A percentile compares a stretch with the other conserved stretches of the same genome.
Evolutionary conservation across 257 asterid species (phyloP).

Genomic region (Primulina eburnea): DNA sequence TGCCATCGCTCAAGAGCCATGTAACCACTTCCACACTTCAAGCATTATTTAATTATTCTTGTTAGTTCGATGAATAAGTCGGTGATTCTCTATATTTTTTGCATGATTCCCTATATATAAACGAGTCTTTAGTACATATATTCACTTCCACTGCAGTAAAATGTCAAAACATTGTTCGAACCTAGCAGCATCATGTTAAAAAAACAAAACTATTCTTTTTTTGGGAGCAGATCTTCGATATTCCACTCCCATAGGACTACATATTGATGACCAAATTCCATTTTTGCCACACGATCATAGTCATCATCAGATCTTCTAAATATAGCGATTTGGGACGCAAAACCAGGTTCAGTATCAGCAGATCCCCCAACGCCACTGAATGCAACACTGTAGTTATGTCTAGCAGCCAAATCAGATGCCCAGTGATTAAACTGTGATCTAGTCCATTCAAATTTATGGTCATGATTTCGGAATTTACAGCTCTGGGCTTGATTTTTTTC

Average conservation of each 20-base stretch:
- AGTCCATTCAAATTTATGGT: conserved; percentile 97
- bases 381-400: conserved; percentile 58
- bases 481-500: conserved; percentile 50
- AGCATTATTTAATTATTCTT: no score
- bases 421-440: conserved; percentile 69
- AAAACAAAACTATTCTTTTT: conserved; percentile 3
- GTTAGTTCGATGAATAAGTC: no score
- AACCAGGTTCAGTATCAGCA: conserved; percentile 73
- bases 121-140: no score
- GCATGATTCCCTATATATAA: no score
- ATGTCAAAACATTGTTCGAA: not conserved
- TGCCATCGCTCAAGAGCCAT: no score
- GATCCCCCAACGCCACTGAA: conserved; percentile 88
- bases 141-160: not conserved
- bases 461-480: conserved; percentile 82
- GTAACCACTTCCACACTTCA: no score
- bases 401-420: conserved; percentile 66
- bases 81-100: no score
- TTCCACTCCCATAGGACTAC: conserved; percentile 72
- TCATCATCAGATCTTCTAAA: conserved; percentile 49
- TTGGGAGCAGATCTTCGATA: conserved; percentile 12
- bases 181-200: not conserved
- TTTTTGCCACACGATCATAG: not conserved
- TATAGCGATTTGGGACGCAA: conserved; percentile 90
- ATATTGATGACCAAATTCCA: conserved; percentile 34